phyloP scores from a whole-genome alignment of 306 rosid species.

The Sophora flavescens region DNA sequence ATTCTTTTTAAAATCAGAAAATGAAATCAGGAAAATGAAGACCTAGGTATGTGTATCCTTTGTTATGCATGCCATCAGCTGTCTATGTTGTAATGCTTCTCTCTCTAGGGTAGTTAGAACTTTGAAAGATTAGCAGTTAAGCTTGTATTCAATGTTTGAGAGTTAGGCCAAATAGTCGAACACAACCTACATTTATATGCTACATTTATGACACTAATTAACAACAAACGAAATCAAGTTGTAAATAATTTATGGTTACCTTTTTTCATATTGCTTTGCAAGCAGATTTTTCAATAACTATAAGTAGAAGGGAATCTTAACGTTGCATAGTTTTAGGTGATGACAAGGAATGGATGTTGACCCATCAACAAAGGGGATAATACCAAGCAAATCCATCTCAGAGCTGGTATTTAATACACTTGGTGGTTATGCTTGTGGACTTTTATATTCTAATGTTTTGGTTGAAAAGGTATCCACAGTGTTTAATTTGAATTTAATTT shows the following conservation, averaged over 20 bases:
- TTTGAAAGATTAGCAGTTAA: slow-evolving; percentile 36
- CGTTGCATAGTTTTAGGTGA: slow-evolving; percentile 82
- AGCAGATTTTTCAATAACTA: slow-evolving; percentile 38
- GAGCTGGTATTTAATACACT: slow-evolving; percentile 49
- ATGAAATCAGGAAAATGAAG: too few relatives aligned
- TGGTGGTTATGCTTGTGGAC: slow-evolving; percentile 61
- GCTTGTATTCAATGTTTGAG: slow-evolving; percentile 27
- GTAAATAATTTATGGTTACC: slow-evolving; percentile 41
- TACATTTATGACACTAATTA: slow-evolving; percentile 36
- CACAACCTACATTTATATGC: slow-evolving; percentile 34
- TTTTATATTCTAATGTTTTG: slow-evolving; percentile 56
- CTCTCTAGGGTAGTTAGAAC: slow-evolving; percentile 36
- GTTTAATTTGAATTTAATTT: background rate
- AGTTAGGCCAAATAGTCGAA: slow-evolving; percentile 5
- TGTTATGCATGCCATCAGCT: slow-evolving; percentile 8
- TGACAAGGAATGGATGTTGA: slow-evolving; percentile 91
- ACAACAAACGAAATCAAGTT: slow-evolving; percentile 36
- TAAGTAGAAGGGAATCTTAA: slow-evolving; percentile 68
- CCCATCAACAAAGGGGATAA: slow-evolving; percentile 80
- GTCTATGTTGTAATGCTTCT: slow-evolving; percentile 8
- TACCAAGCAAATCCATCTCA: slow-evolving; percentile 78
- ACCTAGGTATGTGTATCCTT: too few relatives aligned
- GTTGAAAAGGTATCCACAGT: slow-evolving; percentile 64
- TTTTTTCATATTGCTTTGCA: slow-evolving; percentile 30
- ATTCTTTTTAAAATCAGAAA: too few relatives aligned